Evolutionary conservation across 768 basidiomycete genomes (phyloP).

Genomic region (Scleroderma citrinum): DNA sequence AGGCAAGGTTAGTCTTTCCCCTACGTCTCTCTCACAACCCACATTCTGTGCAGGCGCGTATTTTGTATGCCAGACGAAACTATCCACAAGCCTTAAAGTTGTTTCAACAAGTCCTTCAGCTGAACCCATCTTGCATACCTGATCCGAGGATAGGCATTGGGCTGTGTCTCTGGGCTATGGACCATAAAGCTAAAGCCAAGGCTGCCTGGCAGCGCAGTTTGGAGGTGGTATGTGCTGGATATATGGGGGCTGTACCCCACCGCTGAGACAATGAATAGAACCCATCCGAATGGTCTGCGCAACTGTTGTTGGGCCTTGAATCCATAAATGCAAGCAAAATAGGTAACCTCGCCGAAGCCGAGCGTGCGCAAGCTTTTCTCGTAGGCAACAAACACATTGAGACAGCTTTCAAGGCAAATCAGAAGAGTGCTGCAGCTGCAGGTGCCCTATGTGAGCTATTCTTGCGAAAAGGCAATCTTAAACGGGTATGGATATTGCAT

Average conservation of each 20-base stretch:
- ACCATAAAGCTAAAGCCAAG: conserved; percentile 74
- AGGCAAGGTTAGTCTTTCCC: conserved; percentile 57
- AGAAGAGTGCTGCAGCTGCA: conserved; percentile 74
- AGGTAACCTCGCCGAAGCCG: conserved; percentile 53
- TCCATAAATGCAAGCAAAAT: conserved; percentile 82
- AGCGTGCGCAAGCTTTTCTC: conserved; percentile 55
- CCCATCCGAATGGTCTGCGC: conserved; percentile 70
- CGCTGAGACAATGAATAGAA: conserved; percentile 41
- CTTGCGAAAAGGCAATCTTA: conserved; percentile 60
- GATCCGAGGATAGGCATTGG: conserved; percentile 97
- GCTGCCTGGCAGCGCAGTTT: conserved; percentile 88
- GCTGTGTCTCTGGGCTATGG: conserved; percentile 87
- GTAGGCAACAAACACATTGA: conserved; percentile 67
- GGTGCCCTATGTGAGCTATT: conserved; percentile 80
- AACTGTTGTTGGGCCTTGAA: conserved; percentile 80
- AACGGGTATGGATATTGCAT: conserved; percentile 41
- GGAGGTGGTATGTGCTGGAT: conserved; percentile 60
- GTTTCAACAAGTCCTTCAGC: conserved; percentile 79
- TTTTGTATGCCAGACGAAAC: conserved; percentile 73
- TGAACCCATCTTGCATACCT: conserved; percentile 74
- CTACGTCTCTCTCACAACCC: conserved; percentile 1
- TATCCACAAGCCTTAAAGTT: conserved; percentile 74
- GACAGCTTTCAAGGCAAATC: conserved; percentile 68
- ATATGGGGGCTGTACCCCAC: background rate
- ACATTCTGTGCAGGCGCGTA: conserved; percentile 58